phyloP scores from a whole-genome alignment of 495 filamentous ascomycete genomes.

The Pseudomonodictys pantanalensis region DNA sequence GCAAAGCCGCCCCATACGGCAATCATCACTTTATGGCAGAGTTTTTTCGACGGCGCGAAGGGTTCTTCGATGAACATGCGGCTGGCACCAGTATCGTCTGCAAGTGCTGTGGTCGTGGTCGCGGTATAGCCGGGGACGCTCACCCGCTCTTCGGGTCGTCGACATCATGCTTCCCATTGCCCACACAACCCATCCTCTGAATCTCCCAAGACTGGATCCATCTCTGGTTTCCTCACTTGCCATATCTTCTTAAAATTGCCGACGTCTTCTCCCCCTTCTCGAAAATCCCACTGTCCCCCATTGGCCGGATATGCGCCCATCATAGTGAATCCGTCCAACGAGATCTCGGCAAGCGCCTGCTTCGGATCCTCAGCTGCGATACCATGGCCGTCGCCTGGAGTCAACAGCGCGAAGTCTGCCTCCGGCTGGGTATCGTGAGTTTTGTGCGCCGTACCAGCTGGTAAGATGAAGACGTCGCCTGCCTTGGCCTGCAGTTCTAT shows the following conservation, averaged over 20 bases:
- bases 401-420: slow-evolving; percentile 30
- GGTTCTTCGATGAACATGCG: too few relatives aligned
- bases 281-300: slow-evolving; percentile 33
- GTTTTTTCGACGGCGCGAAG: too few relatives aligned
- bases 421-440: slow-evolving; percentile 34
- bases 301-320: slow-evolving; percentile 35
- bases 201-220: slow-evolving; percentile 35
- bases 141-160: too few relatives aligned
- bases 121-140: too few relatives aligned
- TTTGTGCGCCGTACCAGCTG: slow-evolving; percentile 43
- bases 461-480: slow-evolving; percentile 44
- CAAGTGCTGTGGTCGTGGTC: too few relatives aligned
- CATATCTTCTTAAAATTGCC: slow-evolving; percentile 26
- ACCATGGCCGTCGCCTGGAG: slow-evolving; percentile 34
- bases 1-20: too few relatives aligned
- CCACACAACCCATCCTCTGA: slow-evolving; percentile 28
- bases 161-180: slow-evolving; percentile 31
- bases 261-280: slow-evolving; percentile 31
- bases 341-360: slow-evolving; percentile 3
- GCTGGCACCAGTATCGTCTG: too few relatives aligned
- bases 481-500: slow-evolving; percentile 34
- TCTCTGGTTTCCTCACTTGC: slow-evolving; percentile 31
- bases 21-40: too few relatives aligned
- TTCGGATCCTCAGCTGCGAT: slow-evolving; percentile 18
- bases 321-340: slow-evolving; percentile 36